These are phyloP conservation scores for Abrus pulchellus DNA, from an alignment of 306 rosid species.

Conservation along the genomic window DNA sequence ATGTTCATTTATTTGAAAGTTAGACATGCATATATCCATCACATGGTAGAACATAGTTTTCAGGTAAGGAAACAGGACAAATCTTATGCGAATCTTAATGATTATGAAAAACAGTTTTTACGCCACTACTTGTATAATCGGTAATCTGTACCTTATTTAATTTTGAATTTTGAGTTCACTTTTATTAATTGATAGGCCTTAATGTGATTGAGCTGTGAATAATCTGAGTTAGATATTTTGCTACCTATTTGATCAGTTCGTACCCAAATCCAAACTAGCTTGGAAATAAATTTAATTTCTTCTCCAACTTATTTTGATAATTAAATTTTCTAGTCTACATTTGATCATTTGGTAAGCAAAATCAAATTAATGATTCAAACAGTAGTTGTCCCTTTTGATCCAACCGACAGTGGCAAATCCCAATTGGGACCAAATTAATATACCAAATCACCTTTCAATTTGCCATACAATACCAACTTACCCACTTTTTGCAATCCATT, in stretches of 20 bases:
- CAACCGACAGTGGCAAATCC: slow-evolving; percentile 19
- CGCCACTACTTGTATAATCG: neutral
- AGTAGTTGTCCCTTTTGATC: slow-evolving; percentile 11
- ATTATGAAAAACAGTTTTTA: neutral
- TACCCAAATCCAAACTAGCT: neutral
- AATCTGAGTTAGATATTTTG: neutral
- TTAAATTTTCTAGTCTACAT: neutral
- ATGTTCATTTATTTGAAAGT: neutral
- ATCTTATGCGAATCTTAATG: neutral
- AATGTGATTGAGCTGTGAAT: neutral
- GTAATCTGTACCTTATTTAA: neutral
- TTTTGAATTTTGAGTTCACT: neutral
- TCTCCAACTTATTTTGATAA: neutral
- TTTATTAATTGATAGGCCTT: neutral
- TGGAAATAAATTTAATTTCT: neutral
- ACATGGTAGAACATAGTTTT: slow-evolving; percentile 29
- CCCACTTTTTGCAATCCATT: neutral
- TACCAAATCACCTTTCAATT: neutral
- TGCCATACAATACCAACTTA: slow-evolving; percentile 4
- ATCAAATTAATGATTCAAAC: neutral
- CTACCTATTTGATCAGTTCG: neutral
- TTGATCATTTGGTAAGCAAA: neutral
- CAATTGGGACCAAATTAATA: slow-evolving; percentile 22
- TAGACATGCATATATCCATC: slow-evolving; percentile 34
- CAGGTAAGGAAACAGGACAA: neutral